Evolutionary conservation across 2,329 filamentous ascomycete genomes (phyloP), one percentile per base, ranked within the genome.

Genomic region (Bipolaris zeicola): DNA sequence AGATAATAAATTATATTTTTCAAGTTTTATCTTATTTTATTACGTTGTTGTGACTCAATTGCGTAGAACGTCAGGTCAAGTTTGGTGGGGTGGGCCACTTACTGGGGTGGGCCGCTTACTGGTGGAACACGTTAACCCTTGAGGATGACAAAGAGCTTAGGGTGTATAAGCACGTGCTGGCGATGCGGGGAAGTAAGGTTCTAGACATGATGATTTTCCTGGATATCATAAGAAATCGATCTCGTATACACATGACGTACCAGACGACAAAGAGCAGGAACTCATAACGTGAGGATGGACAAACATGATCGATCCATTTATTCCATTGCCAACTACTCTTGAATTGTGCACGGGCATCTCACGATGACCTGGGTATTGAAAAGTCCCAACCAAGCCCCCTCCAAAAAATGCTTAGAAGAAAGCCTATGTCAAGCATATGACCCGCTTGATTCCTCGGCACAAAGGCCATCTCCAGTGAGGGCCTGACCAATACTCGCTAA

Each of bases 401-500:
- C 28, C 42, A 20, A 14, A 31, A 31, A 16, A 44, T 28, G 31
- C 8, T 8, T 28, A 16, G n/a, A 31, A 20, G 11, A 33, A 14
- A 45, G 26, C 16, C 10, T 34, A 20, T 34, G 31, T 37, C 28
- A 28, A 26, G 45, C n/a, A 38, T n/a, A 48, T 31, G n/a, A 20
- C 46, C 39, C 18, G 46, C 24, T 28, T n/a, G 24, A 8, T 50
- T 28, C 13, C 16, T 24, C 11, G 18, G 33, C 39, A 36, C 46
- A 4, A 38, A 50, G 31, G 38, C 36, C 46, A 24, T 37, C 48
- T 22, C 18, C n/a, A 31, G 4, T 5, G 46, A 38, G 28, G 22
- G 33, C 28, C 11, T 33, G 14, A 22, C 14, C 16, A 50, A 59
- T 54, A 43, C 57, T 54, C 57, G 57, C 57, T 59, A 45, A 52